These are phyloP conservation scores for Warburgia ugandensis DNA, from an alignment of 164 flowering plant genomes.

Conservation along the genomic window DNA sequence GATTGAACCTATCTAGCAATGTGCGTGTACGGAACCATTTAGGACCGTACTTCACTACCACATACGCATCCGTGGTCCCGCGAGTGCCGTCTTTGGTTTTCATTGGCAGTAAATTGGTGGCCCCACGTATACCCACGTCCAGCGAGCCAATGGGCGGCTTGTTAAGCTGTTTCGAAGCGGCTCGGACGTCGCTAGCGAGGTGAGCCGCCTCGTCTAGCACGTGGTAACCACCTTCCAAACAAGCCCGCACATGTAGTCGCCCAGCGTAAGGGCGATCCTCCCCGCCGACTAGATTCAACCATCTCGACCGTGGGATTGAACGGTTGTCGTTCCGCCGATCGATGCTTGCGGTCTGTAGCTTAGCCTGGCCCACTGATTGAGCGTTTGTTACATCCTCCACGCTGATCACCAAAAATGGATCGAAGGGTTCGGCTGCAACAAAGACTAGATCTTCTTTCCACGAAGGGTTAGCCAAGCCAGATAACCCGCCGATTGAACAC, in stretches of 20 bases:
- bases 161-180: slow-evolving; percentile 70
- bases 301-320: slow-evolving; percentile 50
- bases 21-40: slow-evolving; percentile 97
- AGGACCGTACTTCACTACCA: slow-evolving; percentile 87
- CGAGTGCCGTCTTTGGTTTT: slow-evolving; percentile 83
- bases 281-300: slow-evolving; percentile 60
- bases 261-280: slow-evolving; percentile 58
- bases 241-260: slow-evolving; percentile 66
- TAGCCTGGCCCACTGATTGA: slow-evolving; percentile 48
- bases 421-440: slow-evolving; percentile 95
- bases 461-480: slow-evolving; percentile 44
- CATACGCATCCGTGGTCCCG: slow-evolving; percentile 90
- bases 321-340: slow-evolving; percentile 57
- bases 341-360: slow-evolving; percentile 50
- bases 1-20: slow-evolving; percentile 73
- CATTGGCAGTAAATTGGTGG: slow-evolving; percentile 68
- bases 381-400: slow-evolving; percentile 61
- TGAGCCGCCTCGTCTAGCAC: slow-evolving; percentile 93
- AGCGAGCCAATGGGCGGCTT: slow-evolving; percentile 78
- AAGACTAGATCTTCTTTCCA: slow-evolving; percentile 93
- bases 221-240: slow-evolving; percentile 94
- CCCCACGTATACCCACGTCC: slow-evolving; percentile 85
- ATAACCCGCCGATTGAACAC: slow-evolving; percentile 25
- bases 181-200: slow-evolving; percentile 76
- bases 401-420: slow-evolving; percentile 57